Conservation (phyloP, 805 yeast species). For the Starmerella lactis-condensi region DNA sequence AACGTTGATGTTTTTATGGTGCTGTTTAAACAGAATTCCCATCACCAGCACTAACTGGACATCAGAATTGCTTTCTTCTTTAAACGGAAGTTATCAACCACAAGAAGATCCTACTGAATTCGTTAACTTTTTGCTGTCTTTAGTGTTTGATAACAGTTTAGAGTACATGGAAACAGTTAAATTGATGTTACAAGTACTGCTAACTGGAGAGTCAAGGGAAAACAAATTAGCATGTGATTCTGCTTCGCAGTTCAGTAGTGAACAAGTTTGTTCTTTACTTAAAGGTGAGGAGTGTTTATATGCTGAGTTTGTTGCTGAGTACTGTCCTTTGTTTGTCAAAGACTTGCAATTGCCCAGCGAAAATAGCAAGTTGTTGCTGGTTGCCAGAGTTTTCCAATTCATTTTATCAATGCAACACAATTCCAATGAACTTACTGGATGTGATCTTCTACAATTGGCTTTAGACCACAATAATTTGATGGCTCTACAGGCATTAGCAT, state of each 20-base stretch:
- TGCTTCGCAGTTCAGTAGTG: not conserved
- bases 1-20: conserved; percentile 1
- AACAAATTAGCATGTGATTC: not conserved
- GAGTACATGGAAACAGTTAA: not conserved
- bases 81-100: not conserved
- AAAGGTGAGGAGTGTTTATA: conserved; percentile 1
- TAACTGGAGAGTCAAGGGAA: not conserved
- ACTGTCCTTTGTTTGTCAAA: conserved; percentile 3
- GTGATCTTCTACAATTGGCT: conserved; percentile 1
- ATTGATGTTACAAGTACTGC: conserved; percentile 1
- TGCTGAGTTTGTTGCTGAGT: conserved; percentile 9
- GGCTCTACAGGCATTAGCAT: conserved; percentile 9
- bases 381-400: conserved; percentile 3
- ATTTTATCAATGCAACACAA: not conserved
- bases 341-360: not conserved
- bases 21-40: conserved; percentile 2
- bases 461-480: conserved; percentile 1
- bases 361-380: not conserved
- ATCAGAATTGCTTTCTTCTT: conserved; percentile 1
- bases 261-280: no score
- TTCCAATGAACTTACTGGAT: not conserved
- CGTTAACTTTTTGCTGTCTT: not conserved
- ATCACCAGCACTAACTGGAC: conserved; percentile 5
- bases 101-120: not conserved
- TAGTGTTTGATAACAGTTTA: not conserved